Evolutionary conservation across 2,329 filamentous ascomycete genomes (phyloP), one percentile per base, ranked within the genome.

Genomic region (Aspergillus hortae): DNA sequence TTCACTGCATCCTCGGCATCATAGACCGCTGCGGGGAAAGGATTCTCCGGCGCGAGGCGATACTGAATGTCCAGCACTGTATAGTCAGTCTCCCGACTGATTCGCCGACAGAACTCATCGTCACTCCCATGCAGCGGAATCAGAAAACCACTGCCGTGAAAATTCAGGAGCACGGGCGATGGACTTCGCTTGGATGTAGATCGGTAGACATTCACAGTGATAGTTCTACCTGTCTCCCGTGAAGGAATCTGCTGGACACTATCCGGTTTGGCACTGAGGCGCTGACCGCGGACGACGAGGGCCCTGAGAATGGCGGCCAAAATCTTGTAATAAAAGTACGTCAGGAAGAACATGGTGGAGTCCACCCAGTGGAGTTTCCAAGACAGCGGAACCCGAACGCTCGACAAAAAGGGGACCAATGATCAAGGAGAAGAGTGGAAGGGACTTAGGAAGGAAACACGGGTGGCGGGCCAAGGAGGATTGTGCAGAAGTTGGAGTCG

Each of bases 21-120:
- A 32, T 75, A 60, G 25, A 73, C 53, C 0, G 71, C 65, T 4
- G 70, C 69, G 9, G 73, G 73, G 53, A 73, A 76, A 2, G 69
- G 67, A 44, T 69, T 36, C 48, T 76, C 73, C 4, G 73, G 72
- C 4, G 67, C 69, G 12, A 73, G 64, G 6, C 71, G 68, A 55
- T 76, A 76, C 17, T 64, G 59, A 12, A 68, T 60, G 55, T 76
- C 72, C 5, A 74, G 49, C 21, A 74, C 68, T 3, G 64, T 67
- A 46, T 66, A 65, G 11, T 56, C 58, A 15, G 66, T 64, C 33
- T 61, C 48, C 1, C 49, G 51, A 43, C 60, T 63, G 17, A 69
- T 48, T 25, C 51, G 52, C 3, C 61, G 61, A 53, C 63, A 69
- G 43, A 64, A 70, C n/a, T 64, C 61, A 30, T 65, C 61, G 44